Evolutionary conservation across 2,329 filamentous ascomycete species (phyloP).

Genomic region (Aspergillus pseudotamarii): DNA sequence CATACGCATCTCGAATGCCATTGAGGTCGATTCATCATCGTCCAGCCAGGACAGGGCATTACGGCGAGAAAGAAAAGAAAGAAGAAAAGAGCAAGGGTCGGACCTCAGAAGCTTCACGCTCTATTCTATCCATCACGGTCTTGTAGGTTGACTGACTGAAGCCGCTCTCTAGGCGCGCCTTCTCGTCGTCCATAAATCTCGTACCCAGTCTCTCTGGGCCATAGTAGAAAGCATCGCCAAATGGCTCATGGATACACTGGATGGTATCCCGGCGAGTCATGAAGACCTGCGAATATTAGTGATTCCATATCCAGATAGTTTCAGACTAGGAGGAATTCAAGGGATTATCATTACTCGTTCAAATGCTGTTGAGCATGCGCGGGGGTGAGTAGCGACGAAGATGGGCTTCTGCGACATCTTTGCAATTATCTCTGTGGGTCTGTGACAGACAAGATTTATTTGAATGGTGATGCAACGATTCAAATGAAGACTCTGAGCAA

Average conservation of each 20-base stretch:
- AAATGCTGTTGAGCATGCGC: conserved; percentile 95
- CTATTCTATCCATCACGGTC: conserved; percentile 75
- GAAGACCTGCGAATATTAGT: conserved; percentile 68
- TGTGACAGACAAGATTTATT: neutral
- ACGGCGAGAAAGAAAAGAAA: conserved; percentile 13
- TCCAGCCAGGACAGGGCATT: neutral
- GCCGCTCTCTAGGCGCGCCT: conserved; percentile 45
- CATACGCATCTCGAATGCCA: neutral
- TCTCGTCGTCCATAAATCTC: conserved; percentile 73
- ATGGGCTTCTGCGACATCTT: conserved; percentile 77
- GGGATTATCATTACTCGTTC: conserved; percentile 70
- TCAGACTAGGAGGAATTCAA: neutral
- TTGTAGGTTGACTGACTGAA: conserved; percentile 49
- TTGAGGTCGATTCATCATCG: neutral
- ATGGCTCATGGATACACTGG: conserved; percentile 89
- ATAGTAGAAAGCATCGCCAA: conserved; percentile 95
- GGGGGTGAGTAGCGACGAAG: conserved; percentile 90
- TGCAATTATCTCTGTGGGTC: neutral
- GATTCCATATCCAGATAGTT: neutral
- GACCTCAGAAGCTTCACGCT: conserved; percentile 74
- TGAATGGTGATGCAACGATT: neutral
- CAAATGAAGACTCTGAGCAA: neutral
- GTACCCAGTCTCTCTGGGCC: conserved; percentile 83
- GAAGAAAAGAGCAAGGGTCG: conserved; percentile 38
- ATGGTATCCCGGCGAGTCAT: conserved; percentile 88